phyloP scores from a whole-genome alignment of 2,329 filamentous ascomycete genomes.

The Xylariales sp. region DNA sequence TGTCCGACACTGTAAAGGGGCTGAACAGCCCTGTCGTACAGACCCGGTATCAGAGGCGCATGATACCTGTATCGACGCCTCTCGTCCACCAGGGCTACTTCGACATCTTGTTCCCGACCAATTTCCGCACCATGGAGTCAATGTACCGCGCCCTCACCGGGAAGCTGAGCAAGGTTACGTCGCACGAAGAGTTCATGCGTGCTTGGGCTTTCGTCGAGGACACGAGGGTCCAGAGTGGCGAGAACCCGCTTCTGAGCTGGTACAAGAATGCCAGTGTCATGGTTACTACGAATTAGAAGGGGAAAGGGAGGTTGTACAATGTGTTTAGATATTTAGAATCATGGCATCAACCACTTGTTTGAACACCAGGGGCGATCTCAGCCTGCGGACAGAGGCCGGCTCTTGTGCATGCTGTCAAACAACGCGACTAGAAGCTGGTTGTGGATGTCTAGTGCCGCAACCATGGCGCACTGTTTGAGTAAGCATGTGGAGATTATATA shows the following conservation, averaged over 20 bases:
- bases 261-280: conserved; percentile 95
- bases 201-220: conserved; percentile 89
- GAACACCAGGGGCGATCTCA: no score
- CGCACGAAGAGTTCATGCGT: conserved; percentile 86
- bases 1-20: conserved; percentile 78
- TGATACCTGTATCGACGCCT: conserved; percentile 84
- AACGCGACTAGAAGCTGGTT: no score
- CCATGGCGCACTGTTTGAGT: no score
- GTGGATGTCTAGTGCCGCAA: no score
- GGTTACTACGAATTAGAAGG: conserved; percentile 51
- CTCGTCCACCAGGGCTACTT: conserved; percentile 98
- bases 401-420: no score
- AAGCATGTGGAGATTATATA: no score
- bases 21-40: conserved; percentile 94
- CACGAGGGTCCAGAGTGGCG: conserved; percentile 81
- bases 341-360: no score
- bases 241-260: conserved; percentile 89
- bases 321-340: background rate
- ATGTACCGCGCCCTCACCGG: conserved; percentile 92
- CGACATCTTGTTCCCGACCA: conserved; percentile 96
- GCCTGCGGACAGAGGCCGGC: no score
- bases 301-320: background rate
- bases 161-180: conserved; percentile 77
- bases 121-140: conserved; percentile 86
- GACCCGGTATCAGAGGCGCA: conserved; percentile 81